Base-by-base conservation (phyloP, 2,329 filamentous ascomycete species). In the Westerdykella ornata region DNA sequence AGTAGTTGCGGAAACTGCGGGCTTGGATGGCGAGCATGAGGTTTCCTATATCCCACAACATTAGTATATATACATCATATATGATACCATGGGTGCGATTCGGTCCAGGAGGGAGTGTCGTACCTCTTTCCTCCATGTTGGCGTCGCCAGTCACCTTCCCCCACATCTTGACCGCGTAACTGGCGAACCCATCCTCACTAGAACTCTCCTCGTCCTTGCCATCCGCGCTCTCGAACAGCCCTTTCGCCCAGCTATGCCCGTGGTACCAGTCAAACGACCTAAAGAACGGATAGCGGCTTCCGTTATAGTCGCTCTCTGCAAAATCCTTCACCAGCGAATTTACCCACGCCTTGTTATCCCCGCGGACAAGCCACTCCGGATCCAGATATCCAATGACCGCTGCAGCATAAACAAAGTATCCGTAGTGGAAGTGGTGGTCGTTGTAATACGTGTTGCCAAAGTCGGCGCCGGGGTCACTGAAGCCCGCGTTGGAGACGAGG, bases 131-230 rank as follows among this genome's bases (percentile, higher is more conserved):
- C 63, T 90, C 87, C 77, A 96, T 82, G 51, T 83, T 81, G 4
- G 66, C 67, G 65, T 97, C 83, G n/a, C 83, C 81, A 48, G 75
- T 81, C 3, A 84, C 82, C 26, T 74, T 75, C 4, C 89, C 92
- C 92, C 92, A 97, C 82, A 97, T 87, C 72, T 95, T 94, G 58
- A 96, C 68, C 0, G 84, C 87, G 64, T 92, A 95, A 5, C 81
- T 79, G 45, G 85, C 82, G 80, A 96, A 88, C 48, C 81, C 80
- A 65, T 97, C 92, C 67, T 97, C 90, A 0, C 86, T 90, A 35
- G 84, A 87, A 20, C 86, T 92, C 64, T 97, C 92, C 68, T 89
- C 77, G 62, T 90, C 80, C 68, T 89, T 89, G 46, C 86, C 85
- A 61, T 90, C 84, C 41, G 70, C 71, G 29, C 77, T 74, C 47